Conservation (phyloP, 352 stramenopile species). For the Globisporangium nodosum region DNA sequence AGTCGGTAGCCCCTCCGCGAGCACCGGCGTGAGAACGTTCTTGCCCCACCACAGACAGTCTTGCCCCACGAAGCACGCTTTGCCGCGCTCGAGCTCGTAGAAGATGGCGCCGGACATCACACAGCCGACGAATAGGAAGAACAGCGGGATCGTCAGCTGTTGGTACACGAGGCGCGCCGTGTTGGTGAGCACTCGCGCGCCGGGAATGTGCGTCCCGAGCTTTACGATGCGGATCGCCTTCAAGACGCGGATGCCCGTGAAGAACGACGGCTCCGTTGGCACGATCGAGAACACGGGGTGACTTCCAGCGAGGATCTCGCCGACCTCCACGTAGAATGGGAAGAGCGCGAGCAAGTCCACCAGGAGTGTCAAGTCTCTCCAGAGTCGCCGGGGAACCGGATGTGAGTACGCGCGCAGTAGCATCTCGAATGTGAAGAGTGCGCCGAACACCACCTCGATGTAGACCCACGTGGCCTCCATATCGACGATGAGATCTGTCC, state of each 20-base stretch:
- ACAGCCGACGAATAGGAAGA: constrained; percentile 46
- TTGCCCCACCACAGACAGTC: constrained; percentile 33
- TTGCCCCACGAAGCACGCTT: constrained; percentile 24
- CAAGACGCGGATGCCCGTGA: constrained; percentile 29
- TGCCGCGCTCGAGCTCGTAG: constrained; percentile 45
- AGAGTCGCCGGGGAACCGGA: constrained; percentile 20
- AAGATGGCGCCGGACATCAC: constrained; percentile 34
- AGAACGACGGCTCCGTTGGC: constrained; percentile 33
- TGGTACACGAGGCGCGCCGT: constrained; percentile 29
- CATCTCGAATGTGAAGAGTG: constrained; percentile 37
- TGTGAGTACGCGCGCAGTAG: constrained; percentile 23
- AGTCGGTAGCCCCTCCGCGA: constrained; percentile 17
- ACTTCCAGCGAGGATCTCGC: constrained; percentile 16
- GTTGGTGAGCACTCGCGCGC: constrained; percentile 25
- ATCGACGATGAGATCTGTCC: constrained; percentile 29
- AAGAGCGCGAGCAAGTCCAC: constrained; percentile 24
- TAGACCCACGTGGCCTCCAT: constrained; percentile 52
- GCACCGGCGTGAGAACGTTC: constrained; percentile 30
- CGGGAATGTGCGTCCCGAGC: constrained; percentile 34
- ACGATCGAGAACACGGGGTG: constrained; percentile 32
- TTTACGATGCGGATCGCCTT: constrained; percentile 49
- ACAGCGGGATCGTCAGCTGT: constrained; percentile 35
- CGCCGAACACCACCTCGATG: constrained; percentile 35
- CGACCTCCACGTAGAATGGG: constrained; percentile 28
- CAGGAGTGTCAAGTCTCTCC: constrained; percentile 19